Percentiles rank a stretch among this genome's conserved stretches.
Conservation (phyloP, 1,284 basidiomycete species). For the Ustilago shanxiensis region DNA sequence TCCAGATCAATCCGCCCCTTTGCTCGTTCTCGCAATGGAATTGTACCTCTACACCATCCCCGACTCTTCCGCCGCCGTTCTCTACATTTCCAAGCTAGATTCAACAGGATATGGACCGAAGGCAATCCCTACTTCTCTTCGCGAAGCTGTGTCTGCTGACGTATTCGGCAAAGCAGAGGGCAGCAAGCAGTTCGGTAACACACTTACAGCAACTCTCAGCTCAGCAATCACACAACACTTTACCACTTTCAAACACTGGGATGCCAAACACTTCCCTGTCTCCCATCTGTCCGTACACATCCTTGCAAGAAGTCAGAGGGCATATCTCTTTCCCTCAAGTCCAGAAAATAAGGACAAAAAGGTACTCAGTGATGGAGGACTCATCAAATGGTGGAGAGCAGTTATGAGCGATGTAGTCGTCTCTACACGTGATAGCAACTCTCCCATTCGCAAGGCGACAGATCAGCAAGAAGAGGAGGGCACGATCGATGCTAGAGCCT, state of each 20-base stretch:
- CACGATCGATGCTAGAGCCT: conserved; percentile 48
- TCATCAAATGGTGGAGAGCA: conserved; percentile 92
- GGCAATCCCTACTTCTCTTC: conserved; percentile 18
- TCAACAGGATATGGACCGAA: conserved; percentile 81
- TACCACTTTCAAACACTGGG: conserved; percentile 73
- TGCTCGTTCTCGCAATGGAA: conserved; percentile 82
- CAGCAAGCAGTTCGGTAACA: conserved; percentile 22
- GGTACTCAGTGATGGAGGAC: conserved; percentile 81
- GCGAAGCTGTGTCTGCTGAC: conserved; percentile 10
- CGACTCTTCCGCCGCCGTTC: conserved; percentile 77
- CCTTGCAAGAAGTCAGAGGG: conserved; percentile 88
- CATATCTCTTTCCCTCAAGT: conserved; percentile 96
- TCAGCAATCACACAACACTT: conserved; percentile 79
- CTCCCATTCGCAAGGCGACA: conserved; percentile 14
- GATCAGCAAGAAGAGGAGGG: not conserved
- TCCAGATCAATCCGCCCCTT: conserved; percentile 9
- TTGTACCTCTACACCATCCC: conserved; percentile 83
- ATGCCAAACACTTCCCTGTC: conserved; percentile 11
- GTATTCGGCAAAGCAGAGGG: conserved; percentile 8
- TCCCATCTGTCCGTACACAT: conserved; percentile 76
- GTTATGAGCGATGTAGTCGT: conserved; percentile 57
- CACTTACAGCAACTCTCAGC: conserved; percentile 77
- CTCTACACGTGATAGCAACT: conserved; percentile 9
- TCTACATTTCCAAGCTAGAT: conserved; percentile 95
- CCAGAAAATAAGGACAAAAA: conserved; percentile 79